Evolutionary conservation across 176 grass and related monocot genomes (phyloP), one percentile per base, ranked within the genome.

Genomic region (Avena sativa): DNA sequence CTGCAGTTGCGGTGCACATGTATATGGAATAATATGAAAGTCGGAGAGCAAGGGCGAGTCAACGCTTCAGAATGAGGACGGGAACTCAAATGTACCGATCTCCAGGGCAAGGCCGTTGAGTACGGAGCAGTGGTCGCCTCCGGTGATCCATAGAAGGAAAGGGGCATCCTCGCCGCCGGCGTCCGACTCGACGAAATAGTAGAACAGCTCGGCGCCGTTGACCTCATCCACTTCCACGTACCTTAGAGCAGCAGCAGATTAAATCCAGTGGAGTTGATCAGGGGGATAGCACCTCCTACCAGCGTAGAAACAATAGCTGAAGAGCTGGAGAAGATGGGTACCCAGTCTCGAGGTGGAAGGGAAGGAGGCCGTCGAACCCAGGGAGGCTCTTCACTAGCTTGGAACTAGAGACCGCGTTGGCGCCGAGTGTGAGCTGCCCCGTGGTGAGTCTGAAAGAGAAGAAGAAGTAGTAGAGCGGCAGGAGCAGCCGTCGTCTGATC

Each of bases 271-370:
- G 48, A 50, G 9, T 50, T 11, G 48, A 10, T 50, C 48, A 50
- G 12, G 48, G 48, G 48, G 48, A 12, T 50, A 9, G 48, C 48
- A 50, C 48, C 9, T 50, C 48, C 9, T 50, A 28, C 1, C 1
- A 28, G 48, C 48, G 8, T 50, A 50, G 48, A 50, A 12, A 50
- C 48, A 50, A 10, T 50, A 50, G 9, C 48, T 50, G 48, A 50
- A 50, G 48, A 50, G 48, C 11, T 12, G 12, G 48, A 50, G 48
- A 50, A 50, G 48, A 50, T 50, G 48, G 9, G 48, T 50, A 50
- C 93, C 93, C 93, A 1, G 93, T 95, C 34, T 92, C 88, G 38
- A 95, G 86, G 70, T 75, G 47, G 85, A 92, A 95, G 1, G 90
- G 93, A 28, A 92, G 83, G 30, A 10, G 44, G 38, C 88, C 90